These are phyloP conservation scores for Scutellaria minor DNA, from an alignment of 257 asterid genomes.

Conservation along the genomic window DNA sequence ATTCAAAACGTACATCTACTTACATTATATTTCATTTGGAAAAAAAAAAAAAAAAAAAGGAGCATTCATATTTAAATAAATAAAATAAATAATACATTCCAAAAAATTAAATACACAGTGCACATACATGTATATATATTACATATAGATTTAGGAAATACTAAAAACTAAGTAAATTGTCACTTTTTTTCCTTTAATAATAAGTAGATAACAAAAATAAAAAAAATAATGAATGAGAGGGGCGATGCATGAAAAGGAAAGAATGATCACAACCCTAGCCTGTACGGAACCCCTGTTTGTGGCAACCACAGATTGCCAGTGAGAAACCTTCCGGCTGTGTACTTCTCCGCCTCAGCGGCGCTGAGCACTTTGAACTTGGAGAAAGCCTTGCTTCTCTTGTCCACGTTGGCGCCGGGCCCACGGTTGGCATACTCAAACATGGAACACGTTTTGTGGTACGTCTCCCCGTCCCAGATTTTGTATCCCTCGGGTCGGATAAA, in stretches of 20 bases:
- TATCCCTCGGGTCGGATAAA: constrained; percentile 66
- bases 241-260: too few relatives aligned
- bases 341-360: constrained; percentile 35
- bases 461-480: constrained; percentile 42
- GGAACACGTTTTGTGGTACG: constrained; percentile 45
- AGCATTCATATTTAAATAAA: too few relatives aligned
- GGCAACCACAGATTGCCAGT: constrained; percentile 40
- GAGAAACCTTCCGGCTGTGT: constrained; percentile 38
- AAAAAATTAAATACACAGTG: too few relatives aligned
- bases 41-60: too few relatives aligned
- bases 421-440: constrained; percentile 57
- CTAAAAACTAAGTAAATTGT: too few relatives aligned
- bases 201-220: neutral
- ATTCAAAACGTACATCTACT: too few relatives aligned
- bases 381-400: constrained; percentile 39
- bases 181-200: too few relatives aligned
- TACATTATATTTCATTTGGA: too few relatives aligned
- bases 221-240: neutral
- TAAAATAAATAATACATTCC: too few relatives aligned
- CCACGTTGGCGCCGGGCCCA: constrained; percentile 59
- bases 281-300: constrained; percentile 36
- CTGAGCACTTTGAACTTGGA: constrained; percentile 31
- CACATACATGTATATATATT: too few relatives aligned
- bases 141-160: too few relatives aligned
- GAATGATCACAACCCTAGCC: constrained; percentile 31